These are phyloP conservation scores for Candida coleopterorum DNA, from an alignment of 805 yeast genomes.

Conservation along the genomic window DNA sequence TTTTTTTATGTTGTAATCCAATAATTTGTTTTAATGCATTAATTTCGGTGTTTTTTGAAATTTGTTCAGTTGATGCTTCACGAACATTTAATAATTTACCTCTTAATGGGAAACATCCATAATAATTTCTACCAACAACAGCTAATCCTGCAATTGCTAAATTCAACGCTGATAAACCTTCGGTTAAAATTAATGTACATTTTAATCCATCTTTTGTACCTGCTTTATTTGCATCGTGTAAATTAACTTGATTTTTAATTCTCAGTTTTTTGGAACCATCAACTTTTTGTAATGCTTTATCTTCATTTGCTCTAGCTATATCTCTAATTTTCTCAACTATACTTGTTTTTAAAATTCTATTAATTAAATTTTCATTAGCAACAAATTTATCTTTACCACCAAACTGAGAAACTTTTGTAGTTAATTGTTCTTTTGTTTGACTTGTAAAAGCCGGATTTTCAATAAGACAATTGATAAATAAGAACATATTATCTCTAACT, in stretches of 20 bases:
- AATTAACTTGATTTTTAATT: constrained; percentile 81
- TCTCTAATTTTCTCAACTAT: constrained; percentile 72
- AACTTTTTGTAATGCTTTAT: constrained; percentile 76
- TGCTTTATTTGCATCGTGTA: constrained; percentile 94
- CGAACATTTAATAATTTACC: constrained; percentile 95
- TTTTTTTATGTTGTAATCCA: constrained; percentile 90
- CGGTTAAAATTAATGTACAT: constrained; percentile 90
- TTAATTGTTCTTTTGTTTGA: constrained; percentile 93
- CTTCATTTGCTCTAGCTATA: constrained; percentile 85
- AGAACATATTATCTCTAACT: constrained; percentile 82
- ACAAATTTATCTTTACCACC: constrained; percentile 71
- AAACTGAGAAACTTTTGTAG: constrained; percentile 83
- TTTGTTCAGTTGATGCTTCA: constrained; percentile 95
- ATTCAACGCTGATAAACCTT: constrained; percentile 94
- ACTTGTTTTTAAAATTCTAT: constrained; percentile 61
- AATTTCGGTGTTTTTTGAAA: constrained; percentile 88
- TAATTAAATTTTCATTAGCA: constrained; percentile 74
- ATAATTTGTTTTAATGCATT: constrained; percentile 92
- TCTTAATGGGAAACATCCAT: constrained; percentile 92
- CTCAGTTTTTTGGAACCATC: constrained; percentile 85
- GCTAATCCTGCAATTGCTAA: constrained; percentile 91
- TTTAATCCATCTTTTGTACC: constrained; percentile 90
- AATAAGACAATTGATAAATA: constrained; percentile 86
- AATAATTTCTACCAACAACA: constrained; percentile 91
- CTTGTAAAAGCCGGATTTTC: constrained; percentile 97